Conservation (phyloP, 176 grass and related monocot species). For the Paspalum notatum region DNA sequence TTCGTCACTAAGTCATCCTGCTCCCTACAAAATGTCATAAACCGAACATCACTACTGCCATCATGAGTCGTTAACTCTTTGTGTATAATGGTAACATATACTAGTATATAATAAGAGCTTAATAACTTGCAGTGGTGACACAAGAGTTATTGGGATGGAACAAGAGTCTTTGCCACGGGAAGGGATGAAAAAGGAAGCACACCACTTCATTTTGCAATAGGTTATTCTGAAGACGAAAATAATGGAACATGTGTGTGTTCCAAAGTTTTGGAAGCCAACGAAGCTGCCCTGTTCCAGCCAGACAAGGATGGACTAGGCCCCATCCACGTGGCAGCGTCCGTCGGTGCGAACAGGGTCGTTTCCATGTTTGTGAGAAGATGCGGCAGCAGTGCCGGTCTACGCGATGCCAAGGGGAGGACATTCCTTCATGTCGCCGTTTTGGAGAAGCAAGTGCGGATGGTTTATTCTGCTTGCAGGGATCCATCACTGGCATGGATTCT, state of each 20-base stretch:
- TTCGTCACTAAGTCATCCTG: too few relatives aligned
- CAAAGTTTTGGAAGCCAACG: not conserved
- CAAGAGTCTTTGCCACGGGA: not conserved
- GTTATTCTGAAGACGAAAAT: too few relatives aligned
- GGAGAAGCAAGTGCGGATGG: not conserved
- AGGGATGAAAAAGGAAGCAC: constrained; percentile 7
- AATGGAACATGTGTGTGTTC: not conserved
- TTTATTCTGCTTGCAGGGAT: not conserved
- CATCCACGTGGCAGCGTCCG: constrained; percentile 28
- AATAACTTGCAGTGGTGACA: too few relatives aligned
- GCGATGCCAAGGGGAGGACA: constrained; percentile 16
- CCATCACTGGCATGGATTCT: not conserved
- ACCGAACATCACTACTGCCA: too few relatives aligned
- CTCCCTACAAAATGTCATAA: too few relatives aligned
- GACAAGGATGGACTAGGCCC: not conserved
- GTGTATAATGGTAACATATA: too few relatives aligned
- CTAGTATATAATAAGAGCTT: too few relatives aligned
- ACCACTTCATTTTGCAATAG: constrained; percentile 13
- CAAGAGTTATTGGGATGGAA: not conserved
- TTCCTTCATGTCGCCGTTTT: constrained; percentile 25
- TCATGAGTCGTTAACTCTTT: too few relatives aligned
- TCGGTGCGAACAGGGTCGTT: not conserved
- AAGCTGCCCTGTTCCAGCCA: not conserved
- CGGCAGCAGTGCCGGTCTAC: constrained; percentile 1
- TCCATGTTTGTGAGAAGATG: not conserved